Percentiles rank a stretch among this genome's conserved stretches.
phyloP scores from a whole-genome alignment of 495 filamentous ascomycete species.

The Neohortaea acidophila region DNA sequence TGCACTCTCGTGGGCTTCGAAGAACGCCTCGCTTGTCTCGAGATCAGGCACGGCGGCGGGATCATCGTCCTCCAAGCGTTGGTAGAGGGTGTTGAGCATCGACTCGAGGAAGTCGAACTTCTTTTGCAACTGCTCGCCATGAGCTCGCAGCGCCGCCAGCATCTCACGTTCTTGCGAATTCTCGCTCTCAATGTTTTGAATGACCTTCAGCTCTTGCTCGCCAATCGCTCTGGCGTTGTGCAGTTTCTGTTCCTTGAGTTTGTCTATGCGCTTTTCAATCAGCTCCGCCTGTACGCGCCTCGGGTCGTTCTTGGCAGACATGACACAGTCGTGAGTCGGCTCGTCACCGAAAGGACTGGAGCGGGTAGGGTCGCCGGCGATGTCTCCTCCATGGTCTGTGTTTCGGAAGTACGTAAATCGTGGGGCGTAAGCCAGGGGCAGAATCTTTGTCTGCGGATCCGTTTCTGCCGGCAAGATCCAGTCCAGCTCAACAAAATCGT shows the following conservation, averaged over 20 bases:
- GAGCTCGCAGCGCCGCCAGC: slow-evolving; percentile 52
- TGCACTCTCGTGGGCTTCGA: slow-evolving; percentile 35
- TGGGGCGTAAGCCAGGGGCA: slow-evolving; percentile 81
- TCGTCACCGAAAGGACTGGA: slow-evolving; percentile 83
- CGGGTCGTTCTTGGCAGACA: slow-evolving; percentile 84
- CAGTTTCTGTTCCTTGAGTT: slow-evolving; percentile 59
- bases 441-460: slow-evolving; percentile 82
- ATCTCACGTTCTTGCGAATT: slow-evolving; percentile 28
- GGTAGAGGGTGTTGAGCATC: slow-evolving; percentile 53
- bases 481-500: slow-evolving; percentile 94
- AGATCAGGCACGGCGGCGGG: slow-evolving; percentile 34
- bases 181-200: slow-evolving; percentile 31
- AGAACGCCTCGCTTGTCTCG: slow-evolving; percentile 28
- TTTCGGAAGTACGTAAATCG: slow-evolving; percentile 94
- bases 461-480: slow-evolving; percentile 86
- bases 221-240: slow-evolving; percentile 41
- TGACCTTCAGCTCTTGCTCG: slow-evolving; percentile 30
- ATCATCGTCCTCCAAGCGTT: slow-evolving; percentile 36
- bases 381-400: slow-evolving; percentile 69
- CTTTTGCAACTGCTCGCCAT: slow-evolving; percentile 51
- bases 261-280: slow-evolving; percentile 62
- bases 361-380: slow-evolving; percentile 50
- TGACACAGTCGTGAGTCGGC: slow-evolving; percentile 82
- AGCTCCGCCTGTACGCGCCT: slow-evolving; percentile 75
- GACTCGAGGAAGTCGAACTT: slow-evolving; percentile 64